Base-by-base conservation (phyloP, 163 green algal genomes). In the Trebouxia gelatinosa region DNA sequence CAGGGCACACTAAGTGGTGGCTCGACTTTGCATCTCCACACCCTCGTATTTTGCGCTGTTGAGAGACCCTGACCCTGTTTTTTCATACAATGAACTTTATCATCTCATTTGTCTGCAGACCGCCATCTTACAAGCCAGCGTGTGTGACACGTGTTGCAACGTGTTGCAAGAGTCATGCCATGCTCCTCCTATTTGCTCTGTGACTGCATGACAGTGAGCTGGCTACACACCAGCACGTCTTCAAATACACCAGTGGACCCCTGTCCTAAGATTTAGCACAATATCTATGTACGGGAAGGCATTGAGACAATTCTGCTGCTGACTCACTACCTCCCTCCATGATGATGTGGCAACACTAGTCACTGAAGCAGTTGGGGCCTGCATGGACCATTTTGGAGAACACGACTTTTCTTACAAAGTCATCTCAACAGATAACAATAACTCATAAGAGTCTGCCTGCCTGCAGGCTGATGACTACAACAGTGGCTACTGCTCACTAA, bases 401-500 rank as follows among this genome's bases (percentile, higher is more conserved):
- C 17, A 26, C 51, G n/a, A n/a, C n/a, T n/a, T n/a, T n/a, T n/a
- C n/a, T n/a, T n/a, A n/a, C n/a, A n/a, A n/a, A n/a, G n/a, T n/a
- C n/a, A n/a, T n/a, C n/a, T n/a, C n/a, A n/a, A n/a, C n/a, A n/a
- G n/a, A n/a, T n/a, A n/a, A n/a, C n/a, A n/a, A n/a, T n/a, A n/a
- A n/a, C n/a, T n/a, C n/a, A n/a, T n/a, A n/a, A 62, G 9, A 26
- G 21, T 62, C 7, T 26, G 21, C 19, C 21, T 62, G 19, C 6
- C 21, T 54, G 64, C 64, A 72, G 64, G 64, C 35, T 54, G 64
- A 35, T 37, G 50, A 37, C 37, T 48, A 50, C n/a, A 34, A n/a
- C 21, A 72, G 64, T 17, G 64, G 64, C 19, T 72, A 72, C 64
- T 72, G 64, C 37, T 72, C 37, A 28, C 21, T 72, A 31, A 21